Conservation (phyloP, 768 basidiomycete genomes). For the Dictyophora rubrovolvata region DNA sequence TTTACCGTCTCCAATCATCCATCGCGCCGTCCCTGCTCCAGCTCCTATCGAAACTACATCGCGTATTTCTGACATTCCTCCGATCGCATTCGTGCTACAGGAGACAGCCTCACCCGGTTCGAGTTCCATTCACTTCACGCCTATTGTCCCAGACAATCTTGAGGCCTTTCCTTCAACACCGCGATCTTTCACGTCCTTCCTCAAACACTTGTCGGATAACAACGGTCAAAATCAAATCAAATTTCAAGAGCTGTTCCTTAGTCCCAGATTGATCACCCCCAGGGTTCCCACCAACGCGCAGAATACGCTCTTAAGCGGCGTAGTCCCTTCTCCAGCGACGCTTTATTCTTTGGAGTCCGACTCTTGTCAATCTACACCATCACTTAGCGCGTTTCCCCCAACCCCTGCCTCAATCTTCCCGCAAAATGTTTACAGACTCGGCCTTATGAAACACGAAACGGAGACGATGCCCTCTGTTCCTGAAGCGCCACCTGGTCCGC, state of each 20-base stretch:
- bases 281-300: neutral
- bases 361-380: neutral
- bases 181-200: constrained; percentile 1
- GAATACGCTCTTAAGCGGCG: neutral
- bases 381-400: constrained; percentile 7
- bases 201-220: neutral
- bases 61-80: neutral
- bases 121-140: constrained; percentile 4
- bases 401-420: neutral
- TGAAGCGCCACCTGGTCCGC: neutral
- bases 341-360: neutral
- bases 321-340: neutral
- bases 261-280: neutral
- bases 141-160: neutral
- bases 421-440: neutral
- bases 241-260: neutral
- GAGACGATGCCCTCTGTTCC: constrained; percentile 1
- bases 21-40: neutral
- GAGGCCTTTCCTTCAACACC: constrained; percentile 7
- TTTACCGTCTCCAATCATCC: neutral
- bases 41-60: neutral
- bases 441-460: neutral
- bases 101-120: constrained; percentile 2
- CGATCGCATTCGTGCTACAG: constrained; percentile 7
- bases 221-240: neutral